Conservation (phyloP, 371 early-diverging fungal species). For the Apophysomyces trapeziformis region DNA sequence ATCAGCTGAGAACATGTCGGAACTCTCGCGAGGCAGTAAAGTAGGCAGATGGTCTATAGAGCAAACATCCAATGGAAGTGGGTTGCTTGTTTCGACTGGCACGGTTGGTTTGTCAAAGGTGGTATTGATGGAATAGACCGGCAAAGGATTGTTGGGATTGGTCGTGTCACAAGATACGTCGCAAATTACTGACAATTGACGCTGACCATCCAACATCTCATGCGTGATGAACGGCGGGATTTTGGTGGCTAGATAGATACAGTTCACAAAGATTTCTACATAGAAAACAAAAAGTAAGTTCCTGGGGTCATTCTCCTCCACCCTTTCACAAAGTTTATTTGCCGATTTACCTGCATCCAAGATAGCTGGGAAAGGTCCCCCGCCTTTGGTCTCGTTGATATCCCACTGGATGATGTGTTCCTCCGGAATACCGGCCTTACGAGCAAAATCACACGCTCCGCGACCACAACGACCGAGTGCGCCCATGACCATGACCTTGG, state of each 20-base stretch:
- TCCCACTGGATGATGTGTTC: conserved; percentile 95
- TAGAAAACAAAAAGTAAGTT: background rate
- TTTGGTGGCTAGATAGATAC: conserved; percentile 90
- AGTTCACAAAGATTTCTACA: conserved; percentile 95
- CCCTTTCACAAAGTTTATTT: background rate
- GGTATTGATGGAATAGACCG: conserved; percentile 88
- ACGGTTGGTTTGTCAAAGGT: conserved; percentile 93
- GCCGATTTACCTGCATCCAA: conserved; percentile 56
- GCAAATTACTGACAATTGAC: conserved; percentile 82
- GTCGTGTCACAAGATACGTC: conserved; percentile 98
- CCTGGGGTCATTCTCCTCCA: background rate
- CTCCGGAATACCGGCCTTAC: conserved; percentile 86
- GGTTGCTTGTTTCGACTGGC: conserved; percentile 63
- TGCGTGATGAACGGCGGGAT: conserved; percentile 95
- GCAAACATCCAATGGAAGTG: conserved; percentile 82
- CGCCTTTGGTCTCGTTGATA: conserved; percentile 89
- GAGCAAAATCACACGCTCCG: conserved; percentile 88
- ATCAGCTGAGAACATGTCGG: conserved; percentile 85
- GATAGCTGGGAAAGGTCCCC: conserved; percentile 95
- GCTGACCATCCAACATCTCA: conserved; percentile 71
- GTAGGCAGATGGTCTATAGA: conserved; percentile 97
- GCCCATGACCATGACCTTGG: conserved; percentile 96
- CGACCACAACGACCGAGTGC: conserved; percentile 96
- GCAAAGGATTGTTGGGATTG: conserved; percentile 97
- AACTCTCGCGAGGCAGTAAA: conserved; percentile 91